Conservation (phyloP, 2,329 filamentous ascomycete genomes). For the Alternaria consortialis region DNA sequence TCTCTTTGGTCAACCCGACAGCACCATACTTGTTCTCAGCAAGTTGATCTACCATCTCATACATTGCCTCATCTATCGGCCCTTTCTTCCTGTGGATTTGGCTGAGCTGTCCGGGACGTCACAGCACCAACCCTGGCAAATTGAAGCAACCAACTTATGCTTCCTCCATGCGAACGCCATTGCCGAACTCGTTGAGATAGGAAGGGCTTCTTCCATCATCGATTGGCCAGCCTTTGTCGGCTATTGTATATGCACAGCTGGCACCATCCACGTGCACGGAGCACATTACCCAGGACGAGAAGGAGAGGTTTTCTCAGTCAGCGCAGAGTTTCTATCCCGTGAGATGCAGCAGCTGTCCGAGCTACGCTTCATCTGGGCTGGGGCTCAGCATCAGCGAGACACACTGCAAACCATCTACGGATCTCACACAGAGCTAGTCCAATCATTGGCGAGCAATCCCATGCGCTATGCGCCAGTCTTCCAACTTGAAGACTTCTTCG, state of each 20-base stretch:
- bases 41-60: constrained; percentile 88
- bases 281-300: constrained; percentile 75
- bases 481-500: constrained; percentile 87
- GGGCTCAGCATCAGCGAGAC: constrained; percentile 80
- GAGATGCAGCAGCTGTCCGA: constrained; percentile 84
- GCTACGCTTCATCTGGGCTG: constrained; percentile 77
- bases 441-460: constrained; percentile 71
- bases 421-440: constrained; percentile 82
- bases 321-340: constrained; percentile 74
- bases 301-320: constrained; percentile 70
- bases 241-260: constrained; percentile 86
- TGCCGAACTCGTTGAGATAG: constrained; percentile 81
- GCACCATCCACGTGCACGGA: constrained; percentile 87
- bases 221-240: constrained; percentile 89
- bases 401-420: constrained; percentile 79
- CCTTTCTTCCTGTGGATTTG: constrained; percentile 85
- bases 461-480: constrained; percentile 82
- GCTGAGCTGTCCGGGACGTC: constrained; percentile 80
- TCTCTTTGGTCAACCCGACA: constrained; percentile 80
- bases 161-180: constrained; percentile 89
- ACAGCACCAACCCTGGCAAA: constrained; percentile 92
- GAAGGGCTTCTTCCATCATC: constrained; percentile 75
- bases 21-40: constrained; percentile 79
- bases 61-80: constrained; percentile 85
- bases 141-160: constrained; percentile 87